phyloP scores from a whole-genome alignment of 2,329 filamentous ascomycete species.

The Fonsecaea erecta region DNA sequence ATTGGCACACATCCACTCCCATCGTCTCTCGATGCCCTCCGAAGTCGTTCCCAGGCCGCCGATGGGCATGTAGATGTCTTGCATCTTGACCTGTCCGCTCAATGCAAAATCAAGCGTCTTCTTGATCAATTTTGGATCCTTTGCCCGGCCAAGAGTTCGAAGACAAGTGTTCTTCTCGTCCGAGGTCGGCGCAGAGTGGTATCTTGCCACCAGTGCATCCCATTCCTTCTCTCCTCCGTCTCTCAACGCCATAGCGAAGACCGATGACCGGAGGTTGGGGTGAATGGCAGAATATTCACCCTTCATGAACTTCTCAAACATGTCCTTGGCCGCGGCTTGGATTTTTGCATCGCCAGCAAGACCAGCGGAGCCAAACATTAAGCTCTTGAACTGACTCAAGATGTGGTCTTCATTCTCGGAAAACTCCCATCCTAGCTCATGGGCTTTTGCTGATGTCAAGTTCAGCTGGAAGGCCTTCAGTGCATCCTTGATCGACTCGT shows the following conservation, averaged over 20 bases:
- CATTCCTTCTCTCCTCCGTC: constrained; percentile 88
- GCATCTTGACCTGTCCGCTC: constrained; percentile 83
- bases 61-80: constrained; percentile 91
- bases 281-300: constrained; percentile 84
- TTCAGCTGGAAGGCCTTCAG: constrained; percentile 82
- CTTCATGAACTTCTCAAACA: constrained; percentile 82
- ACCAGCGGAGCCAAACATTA: constrained; percentile 85
- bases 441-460: constrained; percentile 76
- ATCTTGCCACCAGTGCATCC: constrained; percentile 74
- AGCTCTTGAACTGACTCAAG: constrained; percentile 89
- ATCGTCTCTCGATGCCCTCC: constrained; percentile 79
- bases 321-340: constrained; percentile 79
- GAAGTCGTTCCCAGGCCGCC: constrained; percentile 76
- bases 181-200: constrained; percentile 73
- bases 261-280: constrained; percentile 85
- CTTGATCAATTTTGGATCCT: constrained; percentile 78
- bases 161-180: constrained; percentile 93
- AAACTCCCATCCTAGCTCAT: constrained; percentile 88
- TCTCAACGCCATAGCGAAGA: constrained; percentile 82
- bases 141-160: constrained; percentile 78
- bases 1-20: constrained; percentile 81
- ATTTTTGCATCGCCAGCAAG: constrained; percentile 78
- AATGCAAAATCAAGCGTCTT: constrained; percentile 76
- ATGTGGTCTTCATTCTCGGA: constrained; percentile 83
- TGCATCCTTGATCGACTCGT: constrained; percentile 70